Percentiles rank a stretch among this genome's conserved stretches.
These are phyloP conservation scores for Rhizopus sp. DNA, from an alignment of 371 early-diverging fungal species.

Conservation along the genomic window DNA sequence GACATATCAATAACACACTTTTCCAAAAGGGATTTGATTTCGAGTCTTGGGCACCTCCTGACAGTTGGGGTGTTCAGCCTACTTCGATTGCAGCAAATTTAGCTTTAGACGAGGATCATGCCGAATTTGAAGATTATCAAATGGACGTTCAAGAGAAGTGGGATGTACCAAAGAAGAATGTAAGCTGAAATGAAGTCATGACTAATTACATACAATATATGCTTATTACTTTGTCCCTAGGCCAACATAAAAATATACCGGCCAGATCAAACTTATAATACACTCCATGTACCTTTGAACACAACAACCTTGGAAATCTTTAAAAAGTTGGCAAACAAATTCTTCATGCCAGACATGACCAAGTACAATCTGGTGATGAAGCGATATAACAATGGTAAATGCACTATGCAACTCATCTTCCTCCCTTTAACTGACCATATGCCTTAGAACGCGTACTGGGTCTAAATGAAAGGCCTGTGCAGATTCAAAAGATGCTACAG, in stretches of 20 bases:
- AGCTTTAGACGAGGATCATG: conserved; percentile 31
- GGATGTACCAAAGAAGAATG: conserved; percentile 37
- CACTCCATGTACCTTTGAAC: conserved; percentile 68
- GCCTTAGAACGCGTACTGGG: conserved; percentile 63
- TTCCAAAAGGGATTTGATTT: conserved; percentile 18
- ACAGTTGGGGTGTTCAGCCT: conserved; percentile 72
- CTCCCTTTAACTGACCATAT: neutral
- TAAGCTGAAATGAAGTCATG: conserved; percentile 10
- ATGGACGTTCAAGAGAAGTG: conserved; percentile 41
- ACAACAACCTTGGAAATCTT: conserved; percentile 72
- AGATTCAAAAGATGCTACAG: conserved; percentile 66
- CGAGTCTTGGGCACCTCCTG: conserved; percentile 70
- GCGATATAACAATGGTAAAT: conserved; percentile 58
- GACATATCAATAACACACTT: neutral
- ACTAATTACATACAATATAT: neutral
- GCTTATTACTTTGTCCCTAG: conserved; percentile 17
- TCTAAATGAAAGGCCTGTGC: conserved; percentile 71
- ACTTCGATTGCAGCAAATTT: conserved; percentile 16
- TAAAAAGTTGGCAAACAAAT: conserved; percentile 72
- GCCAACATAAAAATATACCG: conserved; percentile 64
- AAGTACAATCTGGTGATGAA: conserved; percentile 71
- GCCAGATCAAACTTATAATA: conserved; percentile 75
- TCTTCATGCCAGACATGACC: conserved; percentile 72
- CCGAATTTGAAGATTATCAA: conserved; percentile 49
- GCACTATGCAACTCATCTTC: neutral